A percentile compares a stretch with the other conserved stretches of the same genome.
Evolutionary conservation across 2,329 filamentous ascomycete species (phyloP).

Genomic region (Trichoderma oligosporum): DNA sequence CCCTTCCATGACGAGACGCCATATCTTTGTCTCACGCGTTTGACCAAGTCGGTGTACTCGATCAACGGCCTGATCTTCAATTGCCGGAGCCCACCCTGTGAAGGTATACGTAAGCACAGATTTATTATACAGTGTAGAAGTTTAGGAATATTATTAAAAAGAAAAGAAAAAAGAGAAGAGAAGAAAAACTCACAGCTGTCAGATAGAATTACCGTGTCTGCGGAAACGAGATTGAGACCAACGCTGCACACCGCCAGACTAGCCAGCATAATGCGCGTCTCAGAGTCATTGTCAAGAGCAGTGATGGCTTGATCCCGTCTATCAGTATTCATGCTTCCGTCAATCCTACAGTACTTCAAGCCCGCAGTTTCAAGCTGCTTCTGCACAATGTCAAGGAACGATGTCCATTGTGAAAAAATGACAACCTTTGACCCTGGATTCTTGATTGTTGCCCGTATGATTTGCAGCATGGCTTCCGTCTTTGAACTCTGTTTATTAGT

Average conservation of each 20-base stretch:
- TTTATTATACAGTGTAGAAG: too few species aligned
- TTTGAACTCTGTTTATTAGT: conserved; percentile 71
- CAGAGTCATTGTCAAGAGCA: conserved; percentile 61
- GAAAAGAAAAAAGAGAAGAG: background rate
- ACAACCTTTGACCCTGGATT: conserved; percentile 65
- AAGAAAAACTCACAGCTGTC: conserved; percentile 59
- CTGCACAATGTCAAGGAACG: conserved; percentile 69
- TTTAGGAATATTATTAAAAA: too few species aligned
- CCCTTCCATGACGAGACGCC: conserved; percentile 74
- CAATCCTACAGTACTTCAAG: conserved; percentile 67
- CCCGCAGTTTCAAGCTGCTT: conserved; percentile 58
- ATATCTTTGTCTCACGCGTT: conserved; percentile 72
- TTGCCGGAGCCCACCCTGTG: conserved; percentile 80
- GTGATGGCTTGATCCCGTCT: conserved; percentile 69
- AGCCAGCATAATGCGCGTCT: conserved; percentile 73
- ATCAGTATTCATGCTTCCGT: conserved; percentile 71
- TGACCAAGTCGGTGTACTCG: conserved; percentile 84
- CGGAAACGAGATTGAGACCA: conserved; percentile 79
- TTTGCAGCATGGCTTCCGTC: conserved; percentile 72
- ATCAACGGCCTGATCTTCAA: conserved; percentile 88
- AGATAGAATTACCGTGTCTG: conserved; percentile 77
- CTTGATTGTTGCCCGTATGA: conserved; percentile 65
- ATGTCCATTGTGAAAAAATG: conserved; percentile 75
- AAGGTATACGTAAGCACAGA: background rate
- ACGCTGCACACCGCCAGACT: conserved; percentile 80